phyloP scores from a whole-genome alignment of 352 stramenopile genomes.

The Ophiocytium majus region DNA sequence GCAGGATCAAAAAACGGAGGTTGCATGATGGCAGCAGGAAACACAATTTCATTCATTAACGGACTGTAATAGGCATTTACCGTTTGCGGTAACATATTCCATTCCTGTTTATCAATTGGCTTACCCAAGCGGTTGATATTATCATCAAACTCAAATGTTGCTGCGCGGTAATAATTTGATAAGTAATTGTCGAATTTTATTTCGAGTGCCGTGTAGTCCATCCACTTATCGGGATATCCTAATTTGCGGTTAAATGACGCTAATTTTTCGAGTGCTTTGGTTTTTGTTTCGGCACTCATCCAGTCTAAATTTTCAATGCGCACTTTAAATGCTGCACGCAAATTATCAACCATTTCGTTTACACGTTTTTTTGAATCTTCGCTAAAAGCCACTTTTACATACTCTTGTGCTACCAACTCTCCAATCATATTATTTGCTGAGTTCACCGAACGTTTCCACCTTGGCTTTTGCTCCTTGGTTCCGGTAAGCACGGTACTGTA shows the following conservation, averaged over 20 bases:
- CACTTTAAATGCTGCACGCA: not conserved
- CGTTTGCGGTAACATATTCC: not conserved
- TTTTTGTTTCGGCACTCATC: not conserved
- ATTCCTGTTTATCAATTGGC: not conserved
- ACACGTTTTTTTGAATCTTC: not conserved
- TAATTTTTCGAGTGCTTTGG: not conserved
- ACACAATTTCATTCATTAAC: not conserved
- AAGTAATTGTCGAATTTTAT: not conserved
- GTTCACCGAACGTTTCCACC: no score
- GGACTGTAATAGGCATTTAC: constrained; percentile 15
- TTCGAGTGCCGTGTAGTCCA: not conserved
- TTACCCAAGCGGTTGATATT: not conserved
- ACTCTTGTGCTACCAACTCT: no score
- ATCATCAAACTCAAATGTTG: not conserved
- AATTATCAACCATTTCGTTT: constrained; percentile 12
- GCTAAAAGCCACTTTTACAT: no score
- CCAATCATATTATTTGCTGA: no score
- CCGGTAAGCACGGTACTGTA: no score
- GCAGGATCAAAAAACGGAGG: not conserved
- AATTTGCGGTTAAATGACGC: not conserved
- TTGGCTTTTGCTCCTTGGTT: no score
- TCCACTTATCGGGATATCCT: constrained; percentile 9
- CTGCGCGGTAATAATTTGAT: not conserved
- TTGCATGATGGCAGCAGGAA: constrained; percentile 8
- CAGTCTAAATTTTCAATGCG: not conserved